Base-by-base conservation (phyloP, 805 yeast species). In the Metschnikowia kunwiensis region DNA sequence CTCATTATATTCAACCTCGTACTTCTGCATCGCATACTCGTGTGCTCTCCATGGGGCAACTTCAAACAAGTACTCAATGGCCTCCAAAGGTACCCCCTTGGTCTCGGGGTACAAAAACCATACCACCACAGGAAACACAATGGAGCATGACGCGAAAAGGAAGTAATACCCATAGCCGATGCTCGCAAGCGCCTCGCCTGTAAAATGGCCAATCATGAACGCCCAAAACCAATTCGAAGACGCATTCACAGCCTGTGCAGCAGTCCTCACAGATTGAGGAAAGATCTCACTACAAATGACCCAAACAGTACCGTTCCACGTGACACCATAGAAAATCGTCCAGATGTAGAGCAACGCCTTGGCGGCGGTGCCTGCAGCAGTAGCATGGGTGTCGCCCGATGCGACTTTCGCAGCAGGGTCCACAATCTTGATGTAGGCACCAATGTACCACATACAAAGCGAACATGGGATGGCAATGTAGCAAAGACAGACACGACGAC, bases 181-280 rank as follows among this genome's bases (percentile, higher is more conserved):
- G 21, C 55, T 53, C 20, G 56, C 55, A 31, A 72, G 61, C 58
- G 73, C 72, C 42, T 71, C 55, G 18, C 70, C 66, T 8, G 74
- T 65, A 44, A 63, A 66, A 42, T 73, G 59, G 5, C 73, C 74
- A 57, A 71, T 64, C 38, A 72, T 63, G 45, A 72, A 72, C 5
- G 72, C 73, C 68, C 75, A 69, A 46, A 70, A 64, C 77, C 77
- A 71, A 36, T 69, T 67, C 18, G 70, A 59, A 6, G 72, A 58
- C 0, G 75, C 69, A 40, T 68, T 69, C 35, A 70, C 53, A 16
- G 71, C 64, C 43, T 64, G 69, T 11, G 69, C 65, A 5, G 64
- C 62, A 9, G 66, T 64, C 46, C 76, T 53, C 27, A 70, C 61
- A 15, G 65, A 60, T 27, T 65, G 64, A n/a, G 68, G 64, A 47